Percentiles rank a stretch among this genome's conserved stretches.
Evolutionary conservation across 805 yeast genomes (phyloP).

Genomic region (Cyberlindnera meyerae): DNA sequence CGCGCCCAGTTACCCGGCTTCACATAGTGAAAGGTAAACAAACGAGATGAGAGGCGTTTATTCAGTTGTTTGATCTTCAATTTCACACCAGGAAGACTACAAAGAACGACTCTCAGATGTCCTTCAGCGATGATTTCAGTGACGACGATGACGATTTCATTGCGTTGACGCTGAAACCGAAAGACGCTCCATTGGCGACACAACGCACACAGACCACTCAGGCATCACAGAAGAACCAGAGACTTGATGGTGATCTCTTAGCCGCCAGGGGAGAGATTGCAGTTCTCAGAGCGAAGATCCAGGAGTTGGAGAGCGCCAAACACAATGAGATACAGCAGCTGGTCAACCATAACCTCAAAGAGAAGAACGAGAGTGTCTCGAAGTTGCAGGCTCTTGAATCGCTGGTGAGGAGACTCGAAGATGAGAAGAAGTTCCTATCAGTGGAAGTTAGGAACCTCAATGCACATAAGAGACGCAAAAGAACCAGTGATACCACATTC

Average conservation of each 20-base stretch:
- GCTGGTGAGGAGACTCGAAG: constrained; percentile 40
- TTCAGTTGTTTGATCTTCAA: too few species aligned
- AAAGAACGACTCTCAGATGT: constrained; percentile 4
- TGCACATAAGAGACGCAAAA: constrained; percentile 18
- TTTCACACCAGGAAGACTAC: too few species aligned
- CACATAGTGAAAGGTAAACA: not conserved
- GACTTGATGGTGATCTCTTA: constrained; percentile 28
- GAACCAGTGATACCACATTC: constrained; percentile 6
- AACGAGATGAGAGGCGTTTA: not conserved
- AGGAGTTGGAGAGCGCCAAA: constrained; percentile 40
- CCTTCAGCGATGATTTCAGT: constrained; percentile 4
- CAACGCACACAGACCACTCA: constrained; percentile 1
- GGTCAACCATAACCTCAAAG: constrained; percentile 21
- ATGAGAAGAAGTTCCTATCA: constrained; percentile 50
- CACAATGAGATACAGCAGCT: constrained; percentile 42
- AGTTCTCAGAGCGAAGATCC: constrained; percentile 56
- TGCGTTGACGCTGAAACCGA: constrained; percentile 41
- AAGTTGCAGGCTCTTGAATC: constrained; percentile 38
- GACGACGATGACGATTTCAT: constrained; percentile 40
- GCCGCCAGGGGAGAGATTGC: constrained; percentile 77
- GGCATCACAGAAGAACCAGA: constrained; percentile 17
- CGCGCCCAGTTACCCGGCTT: not conserved
- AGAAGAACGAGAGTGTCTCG: constrained; percentile 25
- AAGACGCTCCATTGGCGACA: constrained; percentile 2
- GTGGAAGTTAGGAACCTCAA: constrained; percentile 39